These are phyloP conservation scores for Cladophialophora psammophila DNA, from an alignment of 2,329 filamentous ascomycete genomes.

Conservation along the genomic window DNA sequence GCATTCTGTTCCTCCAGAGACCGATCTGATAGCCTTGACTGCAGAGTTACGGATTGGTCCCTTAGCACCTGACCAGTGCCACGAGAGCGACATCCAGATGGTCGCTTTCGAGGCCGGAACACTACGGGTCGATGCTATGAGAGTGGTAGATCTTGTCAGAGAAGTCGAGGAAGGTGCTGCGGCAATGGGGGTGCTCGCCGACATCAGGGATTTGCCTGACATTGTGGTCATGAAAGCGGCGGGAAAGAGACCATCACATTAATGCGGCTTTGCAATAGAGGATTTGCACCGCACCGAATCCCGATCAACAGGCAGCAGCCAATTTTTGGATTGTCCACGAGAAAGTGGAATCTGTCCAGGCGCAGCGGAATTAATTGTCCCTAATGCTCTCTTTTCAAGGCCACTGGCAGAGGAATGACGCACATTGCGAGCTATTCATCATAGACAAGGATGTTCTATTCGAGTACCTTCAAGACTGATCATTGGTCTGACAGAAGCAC, in stretches of 20 bases:
- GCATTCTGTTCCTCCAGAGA: conserved; percentile 56
- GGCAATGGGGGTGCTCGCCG: conserved; percentile 34
- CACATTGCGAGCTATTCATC: too few species aligned
- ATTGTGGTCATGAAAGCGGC: conserved; percentile 31
- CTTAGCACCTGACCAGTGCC: conserved; percentile 50
- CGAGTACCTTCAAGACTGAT: too few species aligned
- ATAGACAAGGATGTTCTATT: too few species aligned
- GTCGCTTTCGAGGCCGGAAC: conserved; percentile 43
- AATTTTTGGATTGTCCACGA: not conserved
- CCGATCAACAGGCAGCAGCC: not conserved
- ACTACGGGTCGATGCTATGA: conserved; percentile 43
- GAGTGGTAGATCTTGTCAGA: conserved; percentile 37
- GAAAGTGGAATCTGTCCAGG: not conserved
- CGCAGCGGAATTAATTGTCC: not conserved
- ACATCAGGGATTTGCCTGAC: conserved; percentile 38
- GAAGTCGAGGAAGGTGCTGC: conserved; percentile 36
- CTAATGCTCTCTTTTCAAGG: too few species aligned
- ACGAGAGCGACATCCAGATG: conserved; percentile 62
- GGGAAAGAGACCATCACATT: not conserved
- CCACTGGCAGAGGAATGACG: too few species aligned
- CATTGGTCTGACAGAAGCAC: not conserved
- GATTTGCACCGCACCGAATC: not conserved
- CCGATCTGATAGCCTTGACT: conserved; percentile 63
- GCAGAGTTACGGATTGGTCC: conserved; percentile 62
- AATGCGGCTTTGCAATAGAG: not conserved